phyloP scores from a whole-genome alignment of 1,284 basidiomycete species.

The Takashimella tepidaria region DNA sequence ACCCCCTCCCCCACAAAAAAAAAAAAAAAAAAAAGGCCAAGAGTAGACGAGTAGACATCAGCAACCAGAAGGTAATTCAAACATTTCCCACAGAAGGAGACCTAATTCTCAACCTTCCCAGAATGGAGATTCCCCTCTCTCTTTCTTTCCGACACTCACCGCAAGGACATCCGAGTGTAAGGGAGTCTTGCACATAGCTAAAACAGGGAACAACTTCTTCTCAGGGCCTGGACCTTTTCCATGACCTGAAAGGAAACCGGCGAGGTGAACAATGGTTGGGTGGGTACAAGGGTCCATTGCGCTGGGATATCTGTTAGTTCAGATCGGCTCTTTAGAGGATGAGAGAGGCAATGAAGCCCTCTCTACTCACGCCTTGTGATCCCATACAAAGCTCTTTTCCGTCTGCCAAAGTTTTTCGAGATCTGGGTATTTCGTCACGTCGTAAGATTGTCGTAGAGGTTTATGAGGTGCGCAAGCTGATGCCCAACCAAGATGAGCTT shows the following conservation, averaged over 20 bases:
- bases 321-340: not conserved
- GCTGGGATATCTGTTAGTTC: conserved; percentile 18
- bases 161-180: conserved; percentile 60
- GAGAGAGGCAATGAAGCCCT: not conserved
- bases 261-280: conserved; percentile 54
- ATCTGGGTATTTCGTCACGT: conserved; percentile 21
- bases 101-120: too few relatives aligned
- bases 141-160: conserved; percentile 52
- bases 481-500: conserved; percentile 41
- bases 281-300: conserved; percentile 61
- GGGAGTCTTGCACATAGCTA: conserved; percentile 56
- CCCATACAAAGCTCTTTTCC: conserved; percentile 39
- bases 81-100: too few relatives aligned
- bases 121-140: too few relatives aligned
- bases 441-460: conserved; percentile 31
- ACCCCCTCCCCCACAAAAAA: too few relatives aligned
- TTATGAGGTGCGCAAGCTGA: conserved; percentile 41
- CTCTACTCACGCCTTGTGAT: conserved; percentile 41
- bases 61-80: too few relatives aligned
- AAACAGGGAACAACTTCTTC: conserved; percentile 52
- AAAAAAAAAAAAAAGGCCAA: too few relatives aligned
- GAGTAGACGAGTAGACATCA: too few relatives aligned
- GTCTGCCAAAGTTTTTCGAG: conserved; percentile 30
- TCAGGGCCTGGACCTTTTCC: conserved; percentile 53
- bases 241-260: conserved; percentile 55